Evolutionary conservation across 768 basidiomycete genomes (phyloP).

Genomic region (Ramaria rubella): DNA sequence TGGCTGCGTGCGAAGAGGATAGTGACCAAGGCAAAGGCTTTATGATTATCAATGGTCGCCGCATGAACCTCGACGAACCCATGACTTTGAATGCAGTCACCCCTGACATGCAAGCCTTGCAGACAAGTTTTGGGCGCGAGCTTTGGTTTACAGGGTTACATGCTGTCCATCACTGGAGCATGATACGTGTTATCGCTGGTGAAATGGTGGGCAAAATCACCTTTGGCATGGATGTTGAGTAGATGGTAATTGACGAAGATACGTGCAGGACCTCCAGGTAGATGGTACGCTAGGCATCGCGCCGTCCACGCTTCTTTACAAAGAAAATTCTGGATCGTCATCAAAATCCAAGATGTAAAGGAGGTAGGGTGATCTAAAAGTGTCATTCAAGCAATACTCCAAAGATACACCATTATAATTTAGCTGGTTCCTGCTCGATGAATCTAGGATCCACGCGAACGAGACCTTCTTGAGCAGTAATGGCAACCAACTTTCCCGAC

Average conservation of each 20-base stretch:
- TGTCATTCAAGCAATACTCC: not conserved
- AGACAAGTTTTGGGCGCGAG: slow-evolving; percentile 83
- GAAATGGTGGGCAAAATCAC: slow-evolving; percentile 52
- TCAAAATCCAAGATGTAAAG: slow-evolving; percentile 4
- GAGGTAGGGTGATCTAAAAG: not conserved
- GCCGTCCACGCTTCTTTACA: slow-evolving; percentile 74
- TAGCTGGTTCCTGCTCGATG: slow-evolving; percentile 28
- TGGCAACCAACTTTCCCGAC: slow-evolving; percentile 60
- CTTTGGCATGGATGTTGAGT: not conserved
- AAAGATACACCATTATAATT: not conserved
- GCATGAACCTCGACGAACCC: slow-evolving; percentile 48
- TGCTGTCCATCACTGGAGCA: slow-evolving; percentile 88
- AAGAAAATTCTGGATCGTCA: slow-evolving; percentile 34
- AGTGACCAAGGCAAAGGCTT: slow-evolving; percentile 4
- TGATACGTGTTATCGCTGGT: slow-evolving; percentile 80
- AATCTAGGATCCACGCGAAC: slow-evolving; percentile 42
- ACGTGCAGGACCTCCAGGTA: slow-evolving; percentile 51
- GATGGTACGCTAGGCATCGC: slow-evolving; percentile 80
- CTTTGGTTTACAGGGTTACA: slow-evolving; percentile 84
- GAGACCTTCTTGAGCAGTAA: slow-evolving; percentile 76
- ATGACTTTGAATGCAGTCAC: slow-evolving; percentile 76
- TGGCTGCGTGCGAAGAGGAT: not conserved
- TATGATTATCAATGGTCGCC: slow-evolving; percentile 26
- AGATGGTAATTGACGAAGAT: slow-evolving; percentile 8
- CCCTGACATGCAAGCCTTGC: slow-evolving; percentile 65